phyloP scores from a whole-genome alignment of 805 yeast genomes.

The Candida ficus region DNA sequence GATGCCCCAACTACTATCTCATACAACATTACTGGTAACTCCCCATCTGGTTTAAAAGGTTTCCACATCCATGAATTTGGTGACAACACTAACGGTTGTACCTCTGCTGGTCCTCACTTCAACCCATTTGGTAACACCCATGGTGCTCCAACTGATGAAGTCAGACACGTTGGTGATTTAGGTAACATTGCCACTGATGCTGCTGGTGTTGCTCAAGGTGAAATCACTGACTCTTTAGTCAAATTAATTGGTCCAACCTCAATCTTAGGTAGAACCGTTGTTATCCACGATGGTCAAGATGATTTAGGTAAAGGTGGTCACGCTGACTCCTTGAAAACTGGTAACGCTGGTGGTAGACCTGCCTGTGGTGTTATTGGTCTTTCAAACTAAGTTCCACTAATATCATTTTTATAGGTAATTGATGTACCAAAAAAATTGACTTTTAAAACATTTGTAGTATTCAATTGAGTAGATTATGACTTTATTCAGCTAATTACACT shows the following conservation, averaged over 20 bases:
- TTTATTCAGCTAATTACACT: too few species aligned
- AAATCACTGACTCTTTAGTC: constrained; percentile 70
- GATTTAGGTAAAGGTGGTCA: constrained; percentile 94
- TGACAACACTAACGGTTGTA: constrained; percentile 98
- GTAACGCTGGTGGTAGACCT: constrained; percentile 97
- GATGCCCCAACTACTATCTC: constrained; percentile 77
- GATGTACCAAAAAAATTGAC: too few species aligned
- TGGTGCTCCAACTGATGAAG: constrained; percentile 84
- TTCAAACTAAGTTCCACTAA: not conserved
- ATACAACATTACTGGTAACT: constrained; percentile 88
- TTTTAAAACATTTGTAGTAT: too few species aligned
- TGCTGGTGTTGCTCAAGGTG: constrained; percentile 86
- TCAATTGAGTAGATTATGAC: too few species aligned
- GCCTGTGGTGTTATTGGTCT: constrained; percentile 97
- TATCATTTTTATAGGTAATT: not conserved
- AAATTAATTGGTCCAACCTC: constrained; percentile 84
- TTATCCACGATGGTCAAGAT: constrained; percentile 87
- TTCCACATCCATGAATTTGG: constrained; percentile 99
- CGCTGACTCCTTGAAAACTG: constrained; percentile 88
- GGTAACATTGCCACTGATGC: constrained; percentile 92
- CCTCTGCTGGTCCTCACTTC: constrained; percentile 97
- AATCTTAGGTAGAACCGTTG: constrained; percentile 91
- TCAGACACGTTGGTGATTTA: constrained; percentile 90
- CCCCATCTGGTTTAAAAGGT: constrained; percentile 84
- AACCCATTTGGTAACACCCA: constrained; percentile 86